Evolutionary conservation across 2,329 filamentous ascomycete species (phyloP), one percentile per base, ranked within the genome.

Genomic region (Emmonsiellopsis sp.): DNA sequence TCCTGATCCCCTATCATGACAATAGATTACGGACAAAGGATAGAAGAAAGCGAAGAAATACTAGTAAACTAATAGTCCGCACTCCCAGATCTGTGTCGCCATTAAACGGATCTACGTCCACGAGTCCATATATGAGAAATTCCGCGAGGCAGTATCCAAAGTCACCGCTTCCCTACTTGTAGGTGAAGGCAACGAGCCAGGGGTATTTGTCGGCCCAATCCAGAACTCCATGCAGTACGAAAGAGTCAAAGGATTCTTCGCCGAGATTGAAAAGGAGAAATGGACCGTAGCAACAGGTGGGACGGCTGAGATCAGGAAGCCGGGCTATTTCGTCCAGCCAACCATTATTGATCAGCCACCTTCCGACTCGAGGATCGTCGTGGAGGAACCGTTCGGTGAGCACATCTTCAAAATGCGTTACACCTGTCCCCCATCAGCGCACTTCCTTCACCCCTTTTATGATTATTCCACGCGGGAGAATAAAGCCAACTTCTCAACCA

Each of bases 151-250:
- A 1, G 58, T 78, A 43, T 68, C 75, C 5, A 68, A 72, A 42
- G 72, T 76, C 37, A 74, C 76, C 37, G 72, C 75, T 51, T 56
- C 55, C 2, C 55, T 74, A 32, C 68, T 70, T 49, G 61, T 71
- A 43, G 75, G 71, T 60, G 53, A 65, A 42, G 63, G 64, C 54
- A 67, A 61, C 57, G 65, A 77, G 52, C 72, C 67, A 49, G 70
- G 69, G 42, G 71, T 76, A 43, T 63, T 79, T 40, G 75, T 82
- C 53, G 79, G 81, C 0, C 84, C 84, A 0, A 67, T 86, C 2
- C 81, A 83, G 56, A 87, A 87, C 66, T 68, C 74, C 58, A 78
- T 82, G 76, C 84, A 87, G 65, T 86, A 76, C 62, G 78, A 84
- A 46, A 77, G 76, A 27, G 79, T 83, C 31, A 78, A 77, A 60